Percentiles rank a stretch among this genome's conserved stretches.
Conservation (phyloP, 805 yeast genomes). For the Starmera dryadoides region DNA sequence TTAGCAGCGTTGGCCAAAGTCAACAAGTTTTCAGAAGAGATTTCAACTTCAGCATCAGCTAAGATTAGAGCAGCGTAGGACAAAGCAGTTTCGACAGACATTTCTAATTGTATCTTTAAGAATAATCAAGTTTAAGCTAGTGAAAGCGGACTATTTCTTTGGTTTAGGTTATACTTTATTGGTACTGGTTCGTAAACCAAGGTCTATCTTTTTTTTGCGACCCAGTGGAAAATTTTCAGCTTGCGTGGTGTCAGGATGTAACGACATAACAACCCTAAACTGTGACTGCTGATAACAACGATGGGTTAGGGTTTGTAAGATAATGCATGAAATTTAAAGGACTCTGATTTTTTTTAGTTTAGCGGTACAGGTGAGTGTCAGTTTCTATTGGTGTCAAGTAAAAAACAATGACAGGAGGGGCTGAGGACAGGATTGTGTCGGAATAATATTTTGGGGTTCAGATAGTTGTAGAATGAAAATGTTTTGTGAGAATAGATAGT, state of each 20-base stretch:
- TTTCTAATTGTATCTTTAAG: constrained; percentile 23
- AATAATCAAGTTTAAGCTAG: constrained; percentile 25
- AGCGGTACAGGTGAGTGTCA: too few species aligned
- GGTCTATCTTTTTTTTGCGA: not conserved
- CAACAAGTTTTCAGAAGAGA: constrained; percentile 76
- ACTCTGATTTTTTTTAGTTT: constrained; percentile 2
- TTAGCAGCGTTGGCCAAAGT: constrained; percentile 78
- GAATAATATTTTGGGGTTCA: too few species aligned
- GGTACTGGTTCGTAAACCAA: not conserved
- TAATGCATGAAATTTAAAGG: too few species aligned
- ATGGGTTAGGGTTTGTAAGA: not conserved
- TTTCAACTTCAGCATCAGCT: constrained; percentile 87
- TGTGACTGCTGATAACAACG: not conserved
- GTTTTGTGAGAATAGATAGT: too few species aligned
- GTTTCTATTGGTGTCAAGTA: too few species aligned
- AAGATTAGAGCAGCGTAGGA: constrained; percentile 92
- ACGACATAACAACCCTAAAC: not conserved
- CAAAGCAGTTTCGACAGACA: constrained; percentile 74
- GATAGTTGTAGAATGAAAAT: too few species aligned
- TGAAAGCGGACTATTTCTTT: constrained; percentile 25
- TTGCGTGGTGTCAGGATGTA: not conserved
- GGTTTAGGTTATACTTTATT: constrained; percentile 1
- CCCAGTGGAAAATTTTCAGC: not conserved
- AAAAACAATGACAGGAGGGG: too few species aligned
- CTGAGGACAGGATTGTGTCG: too few species aligned